These are phyloP conservation scores for Cornus suecica DNA, from an alignment of 148 eudicot species.

Conservation along the genomic window DNA sequence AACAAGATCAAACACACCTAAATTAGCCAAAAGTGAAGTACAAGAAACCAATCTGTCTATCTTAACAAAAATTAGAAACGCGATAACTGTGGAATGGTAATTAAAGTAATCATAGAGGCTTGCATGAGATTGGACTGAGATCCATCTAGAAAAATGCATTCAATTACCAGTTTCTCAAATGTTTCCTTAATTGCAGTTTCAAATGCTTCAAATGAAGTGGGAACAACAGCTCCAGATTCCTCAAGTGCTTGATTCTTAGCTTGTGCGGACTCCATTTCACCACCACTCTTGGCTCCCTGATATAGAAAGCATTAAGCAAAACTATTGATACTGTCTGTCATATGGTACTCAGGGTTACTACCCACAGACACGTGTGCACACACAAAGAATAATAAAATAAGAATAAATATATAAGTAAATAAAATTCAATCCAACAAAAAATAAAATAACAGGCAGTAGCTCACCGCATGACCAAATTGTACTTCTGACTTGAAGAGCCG, in stretches of 20 bases:
- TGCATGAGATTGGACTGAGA: not conserved
- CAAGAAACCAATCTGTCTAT: too few species aligned
- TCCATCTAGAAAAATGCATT: not conserved
- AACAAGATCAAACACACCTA: not conserved
- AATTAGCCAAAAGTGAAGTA: not conserved
- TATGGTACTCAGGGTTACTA: not conserved
- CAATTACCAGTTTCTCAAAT: constrained; percentile 55
- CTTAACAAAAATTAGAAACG: too few species aligned
- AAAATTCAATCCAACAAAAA: not conserved
- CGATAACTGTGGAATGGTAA: too few species aligned
- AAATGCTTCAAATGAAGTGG: constrained; percentile 77
- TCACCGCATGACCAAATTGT: constrained; percentile 98
- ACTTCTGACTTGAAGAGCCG: constrained; percentile 97
- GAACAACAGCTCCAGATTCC: constrained; percentile 80
- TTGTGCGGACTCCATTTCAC: constrained; percentile 86
- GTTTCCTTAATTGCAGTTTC: constrained; percentile 68
- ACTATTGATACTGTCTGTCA: not conserved
- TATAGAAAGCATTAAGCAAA: constrained; percentile 5
- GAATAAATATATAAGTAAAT: not conserved
- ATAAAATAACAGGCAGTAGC: constrained; percentile 22
- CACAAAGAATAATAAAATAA: too few species aligned
- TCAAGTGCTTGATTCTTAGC: constrained; percentile 76
- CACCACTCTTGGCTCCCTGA: constrained; percentile 83
- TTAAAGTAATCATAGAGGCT: not conserved
- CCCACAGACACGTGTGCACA: not conserved